Evolutionary conservation across 2,329 filamentous ascomycete genomes (phyloP), one percentile per base, ranked within the genome.

Genomic region (Chaetomium olivaceum): DNA sequence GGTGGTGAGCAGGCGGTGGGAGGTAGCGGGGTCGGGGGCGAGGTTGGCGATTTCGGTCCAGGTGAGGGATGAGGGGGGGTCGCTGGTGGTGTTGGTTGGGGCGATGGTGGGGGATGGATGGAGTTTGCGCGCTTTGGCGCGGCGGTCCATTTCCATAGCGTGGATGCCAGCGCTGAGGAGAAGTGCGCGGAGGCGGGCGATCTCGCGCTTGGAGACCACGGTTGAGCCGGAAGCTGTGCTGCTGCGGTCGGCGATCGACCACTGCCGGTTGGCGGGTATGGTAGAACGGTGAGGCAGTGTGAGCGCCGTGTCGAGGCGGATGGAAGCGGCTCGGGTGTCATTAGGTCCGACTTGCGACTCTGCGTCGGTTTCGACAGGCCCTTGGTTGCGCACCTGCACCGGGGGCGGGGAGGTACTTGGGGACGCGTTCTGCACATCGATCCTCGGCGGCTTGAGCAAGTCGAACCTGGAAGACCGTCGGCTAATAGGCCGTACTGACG

Each of bases 101-200:
- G 33, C 29, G 70, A 46, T 67, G 31, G 69, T 63, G 19, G 68
- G 16, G 0, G 76, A 75, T 0, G 74, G 69, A 31, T 81, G 75
- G 21, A 77, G 74, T 58, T 77, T 77, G 11, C 76, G 74, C 43
- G 82, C 81, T 54, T 88, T 78, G 4, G 90, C 88, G 56, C 89
- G 86, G 4, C 88, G 85, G 31, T 83, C 83, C 62, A 97, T 91
- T 73, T 95, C 91, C 73, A 88, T 88, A 0, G 94, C 93, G 78
- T 96, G 96, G 73, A 97, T 89, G n/a, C 93, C 93, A 0, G 92
- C 92, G 68, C 89, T 91, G 25, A 96, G 81, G 50, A 97, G 85
- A 9, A 96, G 82, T 0, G 92, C 86, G 64, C 88, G 85, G 2
- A 93, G 83, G n/a, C 92, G 88, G 19, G 91, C 90, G 61, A 96